Conservation (phyloP, 768 basidiomycete genomes). For the Candolleomyces aberdarensis region DNA sequence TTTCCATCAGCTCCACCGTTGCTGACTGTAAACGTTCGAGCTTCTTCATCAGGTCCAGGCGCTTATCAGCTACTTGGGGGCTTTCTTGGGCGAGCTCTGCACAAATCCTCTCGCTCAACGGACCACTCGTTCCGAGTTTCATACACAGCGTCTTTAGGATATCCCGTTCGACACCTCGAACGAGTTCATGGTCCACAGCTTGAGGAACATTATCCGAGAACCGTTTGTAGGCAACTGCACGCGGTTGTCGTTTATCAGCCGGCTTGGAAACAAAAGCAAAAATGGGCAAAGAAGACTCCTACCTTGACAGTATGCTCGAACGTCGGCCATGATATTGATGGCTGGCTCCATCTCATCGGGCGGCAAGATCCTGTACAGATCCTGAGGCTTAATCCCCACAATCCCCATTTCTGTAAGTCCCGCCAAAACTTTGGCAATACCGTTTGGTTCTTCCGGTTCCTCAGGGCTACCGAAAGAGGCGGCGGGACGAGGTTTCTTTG, state of each 20-base stretch:
- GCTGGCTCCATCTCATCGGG: slow-evolving; percentile 53
- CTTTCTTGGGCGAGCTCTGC: slow-evolving; percentile 51
- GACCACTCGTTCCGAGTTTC: slow-evolving; percentile 51
- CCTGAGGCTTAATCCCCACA: slow-evolving; percentile 30
- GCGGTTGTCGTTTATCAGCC: not conserved
- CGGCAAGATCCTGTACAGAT: slow-evolving; percentile 49
- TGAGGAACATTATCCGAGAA: slow-evolving; percentile 56
- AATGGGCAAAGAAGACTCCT: not conserved
- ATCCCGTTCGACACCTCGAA: slow-evolving; percentile 46
- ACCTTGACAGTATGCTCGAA: slow-evolving; percentile 78
- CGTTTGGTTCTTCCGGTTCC: slow-evolving; percentile 9
- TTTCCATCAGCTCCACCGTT: slow-evolving; percentile 7
- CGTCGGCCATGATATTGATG: slow-evolving; percentile 65
- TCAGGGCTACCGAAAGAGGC: not conserved
- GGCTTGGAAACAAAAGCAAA: not conserved
- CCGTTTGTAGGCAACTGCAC: slow-evolving; percentile 51
- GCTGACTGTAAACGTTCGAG: slow-evolving; percentile 39
- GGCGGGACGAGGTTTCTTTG: not conserved
- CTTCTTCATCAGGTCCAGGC: slow-evolving; percentile 51
- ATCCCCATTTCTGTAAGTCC: slow-evolving; percentile 39
- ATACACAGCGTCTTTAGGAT: slow-evolving; percentile 43
- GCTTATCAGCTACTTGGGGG: slow-evolving; percentile 35
- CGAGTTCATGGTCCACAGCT: slow-evolving; percentile 53
- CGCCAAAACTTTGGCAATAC: slow-evolving; percentile 31
- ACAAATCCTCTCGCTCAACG: slow-evolving; percentile 45